Evolutionary conservation across 345 rosid genomes (phyloP).

Genomic region (Gossypium turneri): DNA sequence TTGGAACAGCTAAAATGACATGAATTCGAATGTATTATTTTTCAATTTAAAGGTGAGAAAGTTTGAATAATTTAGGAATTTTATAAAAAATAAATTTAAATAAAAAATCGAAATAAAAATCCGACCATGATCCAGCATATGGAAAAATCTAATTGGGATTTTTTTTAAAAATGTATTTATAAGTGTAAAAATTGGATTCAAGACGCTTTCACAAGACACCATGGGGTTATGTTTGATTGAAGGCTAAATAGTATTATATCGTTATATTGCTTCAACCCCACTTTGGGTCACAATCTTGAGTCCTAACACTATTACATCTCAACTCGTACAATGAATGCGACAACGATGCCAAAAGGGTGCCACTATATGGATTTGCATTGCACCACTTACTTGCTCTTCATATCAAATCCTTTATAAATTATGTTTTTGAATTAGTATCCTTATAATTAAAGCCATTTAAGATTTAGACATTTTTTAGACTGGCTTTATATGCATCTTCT

Average conservation of each 20-base stretch:
- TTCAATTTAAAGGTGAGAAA: too few relatives aligned
- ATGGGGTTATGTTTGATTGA: neutral
- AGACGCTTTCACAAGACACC: neutral
- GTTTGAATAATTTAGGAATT: too few relatives aligned
- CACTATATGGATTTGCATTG: neutral
- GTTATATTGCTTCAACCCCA: slow-evolving; percentile 8
- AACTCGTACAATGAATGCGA: slow-evolving; percentile 10
- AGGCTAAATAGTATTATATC: neutral
- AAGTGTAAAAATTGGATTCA: neutral
- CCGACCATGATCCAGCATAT: too few relatives aligned
- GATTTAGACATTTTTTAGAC: neutral
- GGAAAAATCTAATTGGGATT: too few relatives aligned
- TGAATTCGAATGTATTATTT: too few relatives aligned
- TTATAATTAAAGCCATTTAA: neutral
- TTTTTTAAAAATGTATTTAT: too few relatives aligned
- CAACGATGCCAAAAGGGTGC: neutral
- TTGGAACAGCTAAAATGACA: too few relatives aligned
- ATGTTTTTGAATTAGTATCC: neutral
- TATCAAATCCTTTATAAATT: neutral
- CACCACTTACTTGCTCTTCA: neutral
- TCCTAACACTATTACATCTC: slow-evolving; percentile 3
- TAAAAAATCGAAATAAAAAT: too few relatives aligned
- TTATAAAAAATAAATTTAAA: too few relatives aligned
- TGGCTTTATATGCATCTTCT: neutral
- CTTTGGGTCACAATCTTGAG: slow-evolving; percentile 10